Base-by-base conservation (phyloP, 179 eudicot genomes). In the Spinacia oleracea region DNA sequence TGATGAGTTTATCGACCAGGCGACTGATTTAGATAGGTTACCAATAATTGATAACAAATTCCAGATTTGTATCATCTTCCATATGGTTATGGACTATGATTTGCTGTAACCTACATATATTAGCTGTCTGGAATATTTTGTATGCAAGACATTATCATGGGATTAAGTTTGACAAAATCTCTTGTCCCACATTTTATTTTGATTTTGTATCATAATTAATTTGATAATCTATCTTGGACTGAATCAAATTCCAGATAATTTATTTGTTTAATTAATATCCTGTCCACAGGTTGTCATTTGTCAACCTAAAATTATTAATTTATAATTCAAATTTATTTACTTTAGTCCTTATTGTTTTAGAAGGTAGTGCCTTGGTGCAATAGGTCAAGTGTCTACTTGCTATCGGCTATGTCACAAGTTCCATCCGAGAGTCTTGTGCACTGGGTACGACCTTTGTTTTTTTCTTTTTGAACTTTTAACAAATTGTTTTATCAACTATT, bases 251-350 rank as follows among this genome's bases (percentile, higher is more conserved):
- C 58, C 43, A 50, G 29, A 34, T 20, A 63, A 34, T 14, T 21
- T 60, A 42, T 63, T 79, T 35, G 34, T 43, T 70, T 77, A 45
- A 9, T 23, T 43, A 18, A 10, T 59, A 29, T 58, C 58, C 45
- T 51, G 11, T 31, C 60, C 70, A 71, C 76, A 59, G 59, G 45
- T 67, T 78, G 81, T 78, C 76, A 67, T n/a, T n/a, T n/a, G n/a
- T n/a, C n/a, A n/a, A n/a, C n/a, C n/a, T n/a, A n/a, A n/a, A n/a
- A n/a, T n/a, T n/a, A n/a, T n/a, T n/a, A n/a, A n/a, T n/a, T n/a
- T n/a, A n/a, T n/a, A n/a, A n/a, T n/a, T n/a, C n/a, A n/a, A n/a
- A n/a, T n/a, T n/a, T n/a, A n/a, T n/a, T n/a, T n/a, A n/a, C n/a
- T n/a, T n/a, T n/a, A n/a, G n/a, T n/a, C n/a, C n/a, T n/a, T n/a